Conservation (phyloP, 768 basidiomycete species). For the Russula sp. region DNA sequence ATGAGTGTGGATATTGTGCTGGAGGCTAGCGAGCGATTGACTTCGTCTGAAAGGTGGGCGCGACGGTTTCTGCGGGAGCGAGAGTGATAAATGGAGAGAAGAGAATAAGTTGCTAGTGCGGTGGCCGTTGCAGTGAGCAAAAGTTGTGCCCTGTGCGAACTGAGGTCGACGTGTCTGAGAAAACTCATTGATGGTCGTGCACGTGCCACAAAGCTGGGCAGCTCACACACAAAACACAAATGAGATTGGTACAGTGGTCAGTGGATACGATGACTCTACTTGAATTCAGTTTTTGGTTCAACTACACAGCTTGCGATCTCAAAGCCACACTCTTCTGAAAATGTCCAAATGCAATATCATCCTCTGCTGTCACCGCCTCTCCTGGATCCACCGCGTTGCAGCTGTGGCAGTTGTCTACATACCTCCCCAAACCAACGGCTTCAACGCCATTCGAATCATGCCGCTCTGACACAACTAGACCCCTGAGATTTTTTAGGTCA, state of each 20-base stretch:
- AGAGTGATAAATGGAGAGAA: constrained; percentile 51
- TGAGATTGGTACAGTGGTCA: too few relatives aligned
- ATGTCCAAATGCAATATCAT: background rate
- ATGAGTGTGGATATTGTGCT: background rate
- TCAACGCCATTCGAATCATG: constrained; percentile 7
- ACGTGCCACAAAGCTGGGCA: background rate
- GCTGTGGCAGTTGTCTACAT: background rate
- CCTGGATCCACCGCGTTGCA: background rate
- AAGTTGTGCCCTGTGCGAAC: constrained; percentile 57
- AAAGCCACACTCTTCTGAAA: background rate
- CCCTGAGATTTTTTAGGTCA: background rate
- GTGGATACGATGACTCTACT: too few relatives aligned
- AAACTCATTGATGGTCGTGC: background rate
- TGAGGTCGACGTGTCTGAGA: constrained; percentile 22
- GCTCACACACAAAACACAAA: too few relatives aligned
- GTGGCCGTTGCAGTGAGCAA: constrained; percentile 57
- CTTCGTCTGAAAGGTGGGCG: constrained; percentile 49
- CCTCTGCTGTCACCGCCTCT: background rate
- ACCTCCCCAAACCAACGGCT: background rate
- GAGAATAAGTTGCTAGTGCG: constrained; percentile 50
- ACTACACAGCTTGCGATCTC: background rate
- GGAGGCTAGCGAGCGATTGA: constrained; percentile 41
- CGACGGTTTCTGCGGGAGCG: constrained; percentile 43
- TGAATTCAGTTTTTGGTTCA: background rate
- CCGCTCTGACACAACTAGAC: constrained; percentile 4